phyloP scores from a whole-genome alignment of 1,284 basidiomycete genomes.

The Phaffia rhodozyma region DNA sequence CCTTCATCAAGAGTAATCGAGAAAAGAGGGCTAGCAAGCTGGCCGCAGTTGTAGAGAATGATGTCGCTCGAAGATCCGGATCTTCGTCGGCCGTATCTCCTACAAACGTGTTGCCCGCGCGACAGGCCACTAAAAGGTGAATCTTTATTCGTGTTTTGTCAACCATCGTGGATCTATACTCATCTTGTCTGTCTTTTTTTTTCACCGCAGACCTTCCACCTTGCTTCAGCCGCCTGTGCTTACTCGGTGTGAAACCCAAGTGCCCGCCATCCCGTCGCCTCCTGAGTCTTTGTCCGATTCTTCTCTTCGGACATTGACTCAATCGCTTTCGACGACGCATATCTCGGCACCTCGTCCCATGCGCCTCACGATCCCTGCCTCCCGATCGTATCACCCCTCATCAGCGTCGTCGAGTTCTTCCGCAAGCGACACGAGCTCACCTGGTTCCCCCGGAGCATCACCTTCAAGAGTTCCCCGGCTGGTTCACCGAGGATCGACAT shows the following conservation, averaged over 20 bases:
- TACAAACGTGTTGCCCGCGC: neutral
- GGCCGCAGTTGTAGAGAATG: neutral
- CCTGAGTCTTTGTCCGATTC: neutral
- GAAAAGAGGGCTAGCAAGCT: conserved; percentile 11
- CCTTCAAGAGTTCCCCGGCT: no score
- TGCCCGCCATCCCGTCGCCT: neutral
- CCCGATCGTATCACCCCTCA: neutral
- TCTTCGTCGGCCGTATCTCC: neutral
- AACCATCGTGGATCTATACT: neutral
- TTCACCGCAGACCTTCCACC: neutral
- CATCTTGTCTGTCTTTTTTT: conserved; percentile 1
- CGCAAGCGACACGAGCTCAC: no score
- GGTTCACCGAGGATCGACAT: neutral
- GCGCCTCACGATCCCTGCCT: neutral
- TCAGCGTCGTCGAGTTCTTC: neutral
- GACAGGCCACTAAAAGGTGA: neutral
- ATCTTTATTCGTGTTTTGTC: neutral
- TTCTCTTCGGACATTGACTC: neutral
- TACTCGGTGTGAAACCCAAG: neutral
- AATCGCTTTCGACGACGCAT: conserved; percentile 5
- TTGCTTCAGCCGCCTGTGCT: neutral
- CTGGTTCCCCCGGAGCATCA: no score
- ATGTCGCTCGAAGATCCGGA: neutral
- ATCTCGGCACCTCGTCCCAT: neutral
- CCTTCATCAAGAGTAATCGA: conserved; percentile 16